Base-by-base conservation (phyloP, 345 rosid species). In the Brassica cretica region DNA sequence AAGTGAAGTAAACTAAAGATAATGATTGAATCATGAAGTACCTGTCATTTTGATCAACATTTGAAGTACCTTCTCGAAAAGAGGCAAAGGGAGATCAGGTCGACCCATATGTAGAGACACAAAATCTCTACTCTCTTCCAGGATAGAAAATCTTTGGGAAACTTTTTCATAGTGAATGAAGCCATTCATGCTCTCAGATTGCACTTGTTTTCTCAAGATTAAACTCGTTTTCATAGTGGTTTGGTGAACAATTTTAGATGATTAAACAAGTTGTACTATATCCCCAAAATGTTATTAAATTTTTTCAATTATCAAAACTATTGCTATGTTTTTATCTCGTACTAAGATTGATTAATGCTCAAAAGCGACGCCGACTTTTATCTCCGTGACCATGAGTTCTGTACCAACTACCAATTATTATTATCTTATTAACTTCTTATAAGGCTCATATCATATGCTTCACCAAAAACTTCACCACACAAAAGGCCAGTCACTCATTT, bases 81-180 rank as follows among this genome's bases (percentile, higher is more conserved):
- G 84, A 66, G 51, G 76, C 24, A 94, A 84, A 73, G 87, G 87
- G 49, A 87, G 83, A 72, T 88, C 94, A 1, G 90, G 87, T 56
- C 82, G 83, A 68, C 90, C 97, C 93, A 46, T 46, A 87, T 87
- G 83, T 88, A 89, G 85, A 89, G 88, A 78, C 94, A 87, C 44
- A 89, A 44, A n/a, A 82, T 30, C 77, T 94, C 94, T 60, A 83
- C 94, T 81, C 98, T 90, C 85, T 91, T 89, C 76, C 89, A 78
- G 51, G 96, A 84, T 41, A 74, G 78, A 70, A 90, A 81, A 83
- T 93, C 82, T 76, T 84, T 10, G 85, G 98, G 84, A 80, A 93
- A 30, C 80, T 82, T 80, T 75, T 74, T 1, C 73, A 67, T 44
- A 44, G 51, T 44, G 51, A 46, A 46, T 14, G 55, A 46, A 8